phyloP scores from a whole-genome alignment of 257 asterid genomes.

The Jacaranda mimosifolia region DNA sequence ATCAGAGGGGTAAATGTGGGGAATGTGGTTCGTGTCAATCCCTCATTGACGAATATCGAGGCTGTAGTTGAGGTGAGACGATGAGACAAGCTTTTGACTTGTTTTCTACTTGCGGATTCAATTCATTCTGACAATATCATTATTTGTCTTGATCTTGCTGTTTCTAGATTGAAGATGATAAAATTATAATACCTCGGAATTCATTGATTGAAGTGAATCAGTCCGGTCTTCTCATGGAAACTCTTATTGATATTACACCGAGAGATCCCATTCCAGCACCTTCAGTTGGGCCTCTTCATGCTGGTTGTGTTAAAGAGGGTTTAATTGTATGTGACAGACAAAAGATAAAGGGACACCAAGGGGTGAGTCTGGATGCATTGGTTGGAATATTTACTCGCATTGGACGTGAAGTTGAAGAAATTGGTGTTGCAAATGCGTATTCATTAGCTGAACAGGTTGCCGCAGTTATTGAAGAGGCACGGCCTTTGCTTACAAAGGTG shows the following conservation, averaged over 20 bases:
- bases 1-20: slow-evolving; percentile 94
- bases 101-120: slow-evolving; percentile 25
- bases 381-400: slow-evolving; percentile 97
- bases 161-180: slow-evolving; percentile 91
- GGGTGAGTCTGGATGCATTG: slow-evolving; percentile 96
- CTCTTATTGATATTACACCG: slow-evolving; percentile 93
- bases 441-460: slow-evolving; percentile 81
- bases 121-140: slow-evolving; percentile 27
- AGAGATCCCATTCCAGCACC: slow-evolving; percentile 85
- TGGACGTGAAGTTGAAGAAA: slow-evolving; percentile 91
- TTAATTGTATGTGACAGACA: slow-evolving; percentile 89
- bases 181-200: slow-evolving; percentile 81
- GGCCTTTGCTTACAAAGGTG: slow-evolving; percentile 88
- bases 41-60: slow-evolving; percentile 84
- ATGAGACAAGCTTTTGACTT: slow-evolving; percentile 34
- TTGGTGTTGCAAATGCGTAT: slow-evolving; percentile 79
- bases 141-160: slow-evolving; percentile 28
- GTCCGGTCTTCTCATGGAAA: slow-evolving; percentile 99
- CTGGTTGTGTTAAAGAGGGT: slow-evolving; percentile 81
- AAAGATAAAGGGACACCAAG: slow-evolving; percentile 84
- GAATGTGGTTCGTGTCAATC: slow-evolving; percentile 85
- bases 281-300: slow-evolving; percentile 84
- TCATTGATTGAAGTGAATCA: slow-evolving; percentile 97
- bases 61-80: slow-evolving; percentile 86
- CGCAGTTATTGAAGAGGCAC: slow-evolving; percentile 81